Conservation (phyloP, 257 asterid species). For the Rauvolfia tetraphylla region DNA sequence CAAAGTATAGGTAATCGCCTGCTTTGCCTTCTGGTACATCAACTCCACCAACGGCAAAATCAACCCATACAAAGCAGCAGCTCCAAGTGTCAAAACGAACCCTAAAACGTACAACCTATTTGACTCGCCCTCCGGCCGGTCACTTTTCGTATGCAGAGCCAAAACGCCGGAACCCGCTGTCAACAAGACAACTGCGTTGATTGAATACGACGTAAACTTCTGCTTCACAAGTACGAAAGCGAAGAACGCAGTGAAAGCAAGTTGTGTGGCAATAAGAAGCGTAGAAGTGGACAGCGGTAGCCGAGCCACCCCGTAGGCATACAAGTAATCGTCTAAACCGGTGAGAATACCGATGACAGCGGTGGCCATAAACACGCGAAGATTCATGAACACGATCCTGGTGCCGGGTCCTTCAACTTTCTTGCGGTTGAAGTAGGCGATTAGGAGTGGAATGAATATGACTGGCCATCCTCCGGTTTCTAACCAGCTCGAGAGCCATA, state of each 20-base stretch:
- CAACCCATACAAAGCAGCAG: conserved; percentile 28
- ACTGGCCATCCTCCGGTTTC: conserved; percentile 32
- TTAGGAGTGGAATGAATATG: conserved; percentile 22
- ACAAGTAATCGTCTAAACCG: conserved; percentile 26
- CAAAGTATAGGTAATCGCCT: conserved; percentile 22
- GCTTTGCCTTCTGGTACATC: conserved; percentile 19
- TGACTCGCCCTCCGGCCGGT: conserved; percentile 24
- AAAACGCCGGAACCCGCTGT: conserved; percentile 26
- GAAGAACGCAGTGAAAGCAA: conserved; percentile 29
- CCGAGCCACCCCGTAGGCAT: conserved; percentile 25
- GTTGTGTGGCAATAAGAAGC: conserved; percentile 24
- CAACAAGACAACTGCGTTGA: conserved; percentile 21
- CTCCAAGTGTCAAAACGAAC: conserved; percentile 24
- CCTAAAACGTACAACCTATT: conserved; percentile 24
- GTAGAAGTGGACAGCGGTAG: conserved; percentile 30
- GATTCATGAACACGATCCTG: conserved; percentile 9
- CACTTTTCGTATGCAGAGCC: conserved; percentile 19
- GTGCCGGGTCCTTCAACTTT: conserved; percentile 13
- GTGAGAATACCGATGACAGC: conserved; percentile 22
- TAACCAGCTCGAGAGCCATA: conserved; percentile 27
- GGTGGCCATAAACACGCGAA: neutral
- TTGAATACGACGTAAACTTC: conserved; percentile 21
- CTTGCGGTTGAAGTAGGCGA: conserved; percentile 22
- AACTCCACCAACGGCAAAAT: conserved; percentile 30
- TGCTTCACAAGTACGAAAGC: conserved; percentile 23